Percentiles rank a stretch among this genome's conserved stretches.
Conservation (phyloP, 192 early-diverging fungal species). For the Thamnidium elegans region DNA sequence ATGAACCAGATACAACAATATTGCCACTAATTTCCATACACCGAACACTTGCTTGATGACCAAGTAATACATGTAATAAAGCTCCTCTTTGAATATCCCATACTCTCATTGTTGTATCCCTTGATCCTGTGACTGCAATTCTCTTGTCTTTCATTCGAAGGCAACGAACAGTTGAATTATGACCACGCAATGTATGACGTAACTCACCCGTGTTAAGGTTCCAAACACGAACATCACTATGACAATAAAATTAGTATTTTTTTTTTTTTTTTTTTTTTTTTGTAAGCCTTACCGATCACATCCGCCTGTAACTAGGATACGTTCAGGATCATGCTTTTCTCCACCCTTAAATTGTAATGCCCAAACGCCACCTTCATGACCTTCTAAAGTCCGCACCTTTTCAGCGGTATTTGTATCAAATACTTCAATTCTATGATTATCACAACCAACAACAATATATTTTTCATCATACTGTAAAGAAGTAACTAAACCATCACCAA, state of each 20-base stretch:
- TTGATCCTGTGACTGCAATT: slow-evolving; percentile 86
- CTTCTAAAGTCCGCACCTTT: slow-evolving; percentile 69
- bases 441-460: slow-evolving; percentile 92
- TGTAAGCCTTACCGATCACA: slow-evolving; percentile 81
- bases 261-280: too few species aligned
- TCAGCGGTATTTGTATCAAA: slow-evolving; percentile 83
- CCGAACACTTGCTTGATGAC: slow-evolving; percentile 87
- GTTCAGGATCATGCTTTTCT: slow-evolving; percentile 44
- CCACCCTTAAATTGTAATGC: slow-evolving; percentile 73
- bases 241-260: slow-evolving; percentile 4
- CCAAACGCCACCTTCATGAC: slow-evolving; percentile 97
- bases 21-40: slow-evolving; percentile 87
- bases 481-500: slow-evolving; percentile 79
- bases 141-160: slow-evolving; percentile 72
- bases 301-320: slow-evolving; percentile 87
- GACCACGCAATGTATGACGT: slow-evolving; percentile 90
- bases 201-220: slow-evolving; percentile 83
- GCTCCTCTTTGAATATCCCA: slow-evolving; percentile 77
- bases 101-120: slow-evolving; percentile 90
- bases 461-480: slow-evolving; percentile 93
- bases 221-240: slow-evolving; percentile 89
- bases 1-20: slow-evolving; percentile 86
- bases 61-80: slow-evolving; percentile 72
- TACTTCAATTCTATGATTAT: slow-evolving; percentile 92
- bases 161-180: slow-evolving; percentile 96